Evolutionary conservation across 805 yeast genomes (phyloP).

Genomic region (Kazachstania bromeliacearum): DNA sequence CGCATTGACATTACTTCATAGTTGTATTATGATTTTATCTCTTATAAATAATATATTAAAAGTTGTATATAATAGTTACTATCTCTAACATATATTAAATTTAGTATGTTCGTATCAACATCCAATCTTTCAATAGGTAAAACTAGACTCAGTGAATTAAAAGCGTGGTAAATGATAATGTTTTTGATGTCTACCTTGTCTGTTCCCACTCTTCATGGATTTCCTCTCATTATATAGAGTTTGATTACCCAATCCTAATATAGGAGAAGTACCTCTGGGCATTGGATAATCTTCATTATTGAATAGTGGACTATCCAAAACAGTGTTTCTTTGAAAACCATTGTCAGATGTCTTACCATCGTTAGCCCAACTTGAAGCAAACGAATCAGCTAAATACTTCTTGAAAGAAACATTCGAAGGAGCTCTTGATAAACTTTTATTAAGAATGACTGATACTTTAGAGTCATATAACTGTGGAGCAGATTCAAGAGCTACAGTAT

Average conservation of each 20-base stretch:
- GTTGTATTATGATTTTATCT: background rate
- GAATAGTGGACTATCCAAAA: background rate
- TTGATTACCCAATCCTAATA: conserved; percentile 3
- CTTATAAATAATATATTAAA: background rate
- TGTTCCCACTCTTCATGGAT: conserved; percentile 1
- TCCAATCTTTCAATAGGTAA: background rate
- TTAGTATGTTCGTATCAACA: background rate
- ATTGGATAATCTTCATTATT: background rate
- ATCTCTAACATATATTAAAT: background rate
- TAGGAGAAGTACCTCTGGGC: conserved; percentile 1
- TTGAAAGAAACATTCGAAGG: conserved; percentile 73
- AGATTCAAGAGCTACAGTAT: conserved; percentile 48
- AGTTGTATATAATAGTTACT: background rate
- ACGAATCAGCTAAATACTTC: conserved; percentile 63
- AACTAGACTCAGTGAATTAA: background rate
- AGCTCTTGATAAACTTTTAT: conserved; percentile 61
- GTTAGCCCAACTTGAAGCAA: conserved; percentile 28
- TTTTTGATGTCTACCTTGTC: conserved; percentile 13
- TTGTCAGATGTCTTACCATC: background rate
- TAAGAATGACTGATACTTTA: conserved; percentile 66
- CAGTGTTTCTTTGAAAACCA: background rate
- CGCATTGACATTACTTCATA: background rate
- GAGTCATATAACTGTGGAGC: conserved; percentile 74
- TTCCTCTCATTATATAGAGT: background rate
- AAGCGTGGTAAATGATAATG: conserved; percentile 23